Conservation (phyloP, 2,329 filamentous ascomycete genomes). For the Lanzia echinophila region DNA sequence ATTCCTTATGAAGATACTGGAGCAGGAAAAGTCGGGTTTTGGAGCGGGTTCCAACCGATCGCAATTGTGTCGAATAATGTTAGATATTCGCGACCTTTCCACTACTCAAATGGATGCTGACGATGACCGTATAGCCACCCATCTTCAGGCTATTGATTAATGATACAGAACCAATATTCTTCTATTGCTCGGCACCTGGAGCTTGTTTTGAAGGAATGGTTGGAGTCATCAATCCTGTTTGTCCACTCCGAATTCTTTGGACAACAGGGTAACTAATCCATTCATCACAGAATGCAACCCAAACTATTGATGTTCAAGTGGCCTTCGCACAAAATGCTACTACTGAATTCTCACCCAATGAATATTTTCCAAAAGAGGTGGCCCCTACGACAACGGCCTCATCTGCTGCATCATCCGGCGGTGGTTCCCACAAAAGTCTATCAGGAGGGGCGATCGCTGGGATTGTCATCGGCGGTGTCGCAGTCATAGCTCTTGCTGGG, state of each 20-base stretch:
- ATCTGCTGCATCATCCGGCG: not conserved
- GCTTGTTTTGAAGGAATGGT: conserved; percentile 69
- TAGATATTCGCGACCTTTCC: conserved; percentile 17
- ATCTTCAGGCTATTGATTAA: conserved; percentile 44
- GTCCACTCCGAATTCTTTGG: conserved; percentile 13
- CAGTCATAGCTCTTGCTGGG: conserved; percentile 38
- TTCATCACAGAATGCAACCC: conserved; percentile 36
- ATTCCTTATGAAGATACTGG: conserved; percentile 52
- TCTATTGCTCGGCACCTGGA: conserved; percentile 60
- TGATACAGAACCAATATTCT: conserved; percentile 58
- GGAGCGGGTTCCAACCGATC: conserved; percentile 43
- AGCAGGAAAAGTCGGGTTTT: conserved; percentile 45
- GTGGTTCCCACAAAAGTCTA: conserved; percentile 19
- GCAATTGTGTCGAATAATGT: conserved; percentile 37
- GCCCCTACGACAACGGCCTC: conserved; percentile 6
- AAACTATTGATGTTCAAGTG: conserved; percentile 43
- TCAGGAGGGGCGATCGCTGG: conserved; percentile 50
- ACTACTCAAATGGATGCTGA: conserved; percentile 4
- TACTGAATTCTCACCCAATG: conserved; percentile 49
- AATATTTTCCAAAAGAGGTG: conserved; percentile 46
- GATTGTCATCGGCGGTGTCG: conserved; percentile 43
- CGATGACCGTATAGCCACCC: conserved; percentile 28
- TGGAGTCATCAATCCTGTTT: conserved; percentile 65
- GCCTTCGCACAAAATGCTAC: conserved; percentile 41
- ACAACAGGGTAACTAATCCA: not conserved